A percentile compares a stretch with the other conserved stretches of the same genome.
Conservation (phyloP, 805 yeast genomes). For the Yamadazyma sp. region DNA sequence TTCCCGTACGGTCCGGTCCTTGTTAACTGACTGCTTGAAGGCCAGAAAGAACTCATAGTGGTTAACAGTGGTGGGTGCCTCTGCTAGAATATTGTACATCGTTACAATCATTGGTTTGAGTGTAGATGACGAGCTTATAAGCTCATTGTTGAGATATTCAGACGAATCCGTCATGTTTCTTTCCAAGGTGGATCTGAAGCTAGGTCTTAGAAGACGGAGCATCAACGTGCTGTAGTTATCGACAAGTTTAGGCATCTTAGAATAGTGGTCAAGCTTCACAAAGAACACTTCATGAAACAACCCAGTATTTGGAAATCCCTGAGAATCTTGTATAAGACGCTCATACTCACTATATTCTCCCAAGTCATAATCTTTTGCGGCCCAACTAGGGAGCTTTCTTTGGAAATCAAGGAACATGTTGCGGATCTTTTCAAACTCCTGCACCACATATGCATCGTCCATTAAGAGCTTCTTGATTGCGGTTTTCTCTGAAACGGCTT, state of each 20-base stretch:
- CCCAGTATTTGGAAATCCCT: constrained; percentile 7
- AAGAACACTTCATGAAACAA: constrained; percentile 9
- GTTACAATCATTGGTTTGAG: constrained; percentile 50
- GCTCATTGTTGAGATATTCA: constrained; percentile 7
- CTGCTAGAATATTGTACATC: constrained; percentile 70
- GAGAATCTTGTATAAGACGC: constrained; percentile 2
- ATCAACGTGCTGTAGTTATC: constrained; percentile 41
- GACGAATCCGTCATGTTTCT: constrained; percentile 23
- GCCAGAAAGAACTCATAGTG: constrained; percentile 66
- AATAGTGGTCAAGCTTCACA: neutral
- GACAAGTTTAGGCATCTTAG: constrained; percentile 20
- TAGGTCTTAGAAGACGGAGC: constrained; percentile 39
- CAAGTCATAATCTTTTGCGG: neutral
- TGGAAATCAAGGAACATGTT: constrained; percentile 21
- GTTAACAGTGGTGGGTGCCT: constrained; percentile 69
- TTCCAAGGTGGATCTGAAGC: constrained; percentile 31
- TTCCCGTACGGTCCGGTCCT: constrained; percentile 22
- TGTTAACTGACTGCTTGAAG: constrained; percentile 50
- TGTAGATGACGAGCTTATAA: constrained; percentile 1
- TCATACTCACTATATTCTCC: neutral
- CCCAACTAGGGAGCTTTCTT: neutral
- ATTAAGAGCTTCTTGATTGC: constrained; percentile 8
- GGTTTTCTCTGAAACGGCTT: constrained; percentile 12
- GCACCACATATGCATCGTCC: constrained; percentile 12
- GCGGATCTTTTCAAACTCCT: constrained; percentile 17